Evolutionary conservation across 805 yeast species (phyloP).

Genomic region (Trichomonascus vanleenenianus): DNA sequence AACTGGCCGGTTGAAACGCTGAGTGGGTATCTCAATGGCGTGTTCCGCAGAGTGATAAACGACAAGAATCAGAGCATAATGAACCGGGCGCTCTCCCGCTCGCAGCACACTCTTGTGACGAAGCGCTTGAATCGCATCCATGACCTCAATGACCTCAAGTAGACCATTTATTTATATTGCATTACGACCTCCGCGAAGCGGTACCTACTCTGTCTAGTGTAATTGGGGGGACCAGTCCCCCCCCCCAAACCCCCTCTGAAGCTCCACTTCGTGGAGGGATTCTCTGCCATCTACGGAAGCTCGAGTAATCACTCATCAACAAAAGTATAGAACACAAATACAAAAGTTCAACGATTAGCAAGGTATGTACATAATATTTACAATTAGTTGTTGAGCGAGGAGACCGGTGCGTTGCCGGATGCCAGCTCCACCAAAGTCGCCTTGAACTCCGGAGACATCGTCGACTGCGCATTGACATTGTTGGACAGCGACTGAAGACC

Average conservation of each 20-base stretch:
- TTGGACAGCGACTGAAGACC: conserved; percentile 7
- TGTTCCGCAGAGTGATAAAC: conserved; percentile 10
- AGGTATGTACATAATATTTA: conserved; percentile 3
- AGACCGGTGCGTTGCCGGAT: conserved; percentile 13
- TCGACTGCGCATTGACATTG: conserved; percentile 10
- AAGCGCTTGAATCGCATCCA: conserved; percentile 1
- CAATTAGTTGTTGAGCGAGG: conserved; percentile 6
- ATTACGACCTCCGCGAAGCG: too few relatives aligned
- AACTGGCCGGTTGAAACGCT: conserved; percentile 28
- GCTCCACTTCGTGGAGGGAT: too few relatives aligned
- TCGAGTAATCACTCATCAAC: too few relatives aligned
- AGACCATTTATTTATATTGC: not conserved
- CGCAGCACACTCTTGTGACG: conserved; percentile 13
- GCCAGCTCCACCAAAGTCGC: conserved; percentile 10
- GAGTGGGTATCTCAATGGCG: conserved; percentile 17
- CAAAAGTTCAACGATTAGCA: too few relatives aligned
- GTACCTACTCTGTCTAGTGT: too few relatives aligned
- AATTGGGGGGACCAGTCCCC: too few relatives aligned
- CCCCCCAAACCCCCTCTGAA: too few relatives aligned
- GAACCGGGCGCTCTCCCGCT: conserved; percentile 14
- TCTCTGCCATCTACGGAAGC: too few relatives aligned
- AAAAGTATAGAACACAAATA: too few relatives aligned
- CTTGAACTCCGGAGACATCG: conserved; percentile 9
- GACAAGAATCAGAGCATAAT: conserved; percentile 16
- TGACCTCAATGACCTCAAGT: not conserved